phyloP scores from a whole-genome alignment of 129 eudicot species.

The Saussurea involucrata region DNA sequence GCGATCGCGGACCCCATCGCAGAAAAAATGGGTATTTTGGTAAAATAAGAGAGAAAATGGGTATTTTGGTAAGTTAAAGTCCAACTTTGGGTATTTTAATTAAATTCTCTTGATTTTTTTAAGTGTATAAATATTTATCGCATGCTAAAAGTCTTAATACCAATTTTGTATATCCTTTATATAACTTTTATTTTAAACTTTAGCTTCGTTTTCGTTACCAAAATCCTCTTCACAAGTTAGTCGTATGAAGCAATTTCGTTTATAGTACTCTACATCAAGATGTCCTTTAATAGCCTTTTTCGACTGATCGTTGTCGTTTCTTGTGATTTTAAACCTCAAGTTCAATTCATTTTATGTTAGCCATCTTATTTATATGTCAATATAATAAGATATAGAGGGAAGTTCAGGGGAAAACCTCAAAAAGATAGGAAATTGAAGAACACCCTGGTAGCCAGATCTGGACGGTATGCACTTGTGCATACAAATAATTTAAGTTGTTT shows the following conservation, averaged over 20 bases:
- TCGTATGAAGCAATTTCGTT: background rate
- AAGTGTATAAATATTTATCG: background rate
- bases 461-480: too few relatives aligned
- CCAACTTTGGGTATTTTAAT: too few relatives aligned
- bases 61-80: too few relatives aligned
- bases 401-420: too few relatives aligned
- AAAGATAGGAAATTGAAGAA: too few relatives aligned
- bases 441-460: too few relatives aligned
- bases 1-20: too few relatives aligned
- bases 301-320: background rate
- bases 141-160: background rate
- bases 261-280: background rate
- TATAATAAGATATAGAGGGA: background rate
- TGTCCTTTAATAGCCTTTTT: background rate
- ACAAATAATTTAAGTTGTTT: too few relatives aligned
- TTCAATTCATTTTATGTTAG: background rate
- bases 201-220: background rate
- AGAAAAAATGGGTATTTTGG: too few relatives aligned
- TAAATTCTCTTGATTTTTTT: too few relatives aligned
- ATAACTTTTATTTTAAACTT: background rate
- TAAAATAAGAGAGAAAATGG: too few relatives aligned
- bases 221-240: background rate
- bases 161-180: background rate
- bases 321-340: background rate
- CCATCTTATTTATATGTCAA: background rate